Evolutionary conservation across 2,329 filamentous ascomycete genomes (phyloP).

Genomic region (Penicillium sp.): DNA sequence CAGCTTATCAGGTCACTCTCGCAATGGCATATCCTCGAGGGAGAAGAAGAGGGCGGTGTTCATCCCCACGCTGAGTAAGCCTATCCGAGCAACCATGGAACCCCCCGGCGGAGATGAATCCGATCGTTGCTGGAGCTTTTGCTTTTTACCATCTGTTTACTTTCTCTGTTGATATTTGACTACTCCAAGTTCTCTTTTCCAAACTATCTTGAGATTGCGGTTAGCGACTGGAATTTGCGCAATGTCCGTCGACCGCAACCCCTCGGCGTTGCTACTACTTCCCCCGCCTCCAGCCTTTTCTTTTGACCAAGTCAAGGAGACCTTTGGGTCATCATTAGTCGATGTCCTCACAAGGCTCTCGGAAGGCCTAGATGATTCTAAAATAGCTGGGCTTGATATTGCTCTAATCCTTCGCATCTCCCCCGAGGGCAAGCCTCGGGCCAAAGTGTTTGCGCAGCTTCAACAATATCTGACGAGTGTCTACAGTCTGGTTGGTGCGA

Average conservation of each 20-base stretch:
- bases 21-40: slow-evolving; percentile 22
- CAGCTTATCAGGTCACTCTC: slow-evolving; percentile 41
- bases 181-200: slow-evolving; percentile 1
- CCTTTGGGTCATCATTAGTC: slow-evolving; percentile 63
- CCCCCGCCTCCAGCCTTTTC: slow-evolving; percentile 61
- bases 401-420: slow-evolving; percentile 64
- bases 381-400: slow-evolving; percentile 53
- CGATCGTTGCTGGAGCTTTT: neutral
- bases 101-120: slow-evolving; percentile 5
- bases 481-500: slow-evolving; percentile 74
- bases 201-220: too few relatives aligned
- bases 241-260: slow-evolving; percentile 28
- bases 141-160: neutral
- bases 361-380: slow-evolving; percentile 31
- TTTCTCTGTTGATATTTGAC: neutral
- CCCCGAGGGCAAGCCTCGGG: slow-evolving; percentile 52
- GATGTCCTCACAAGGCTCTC: slow-evolving; percentile 56
- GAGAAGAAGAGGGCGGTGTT: slow-evolving; percentile 2
- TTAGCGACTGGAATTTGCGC: slow-evolving; percentile 1
- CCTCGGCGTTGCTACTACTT: slow-evolving; percentile 60
- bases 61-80: slow-evolving; percentile 2
- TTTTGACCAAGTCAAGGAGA: slow-evolving; percentile 55
- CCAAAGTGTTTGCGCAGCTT: slow-evolving; percentile 64
- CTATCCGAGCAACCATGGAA: slow-evolving; percentile 4
- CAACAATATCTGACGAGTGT: slow-evolving; percentile 75